Base-by-base conservation (phyloP, 108 stramenopile species). In the Cyclotella choctawhatcheeana region DNA sequence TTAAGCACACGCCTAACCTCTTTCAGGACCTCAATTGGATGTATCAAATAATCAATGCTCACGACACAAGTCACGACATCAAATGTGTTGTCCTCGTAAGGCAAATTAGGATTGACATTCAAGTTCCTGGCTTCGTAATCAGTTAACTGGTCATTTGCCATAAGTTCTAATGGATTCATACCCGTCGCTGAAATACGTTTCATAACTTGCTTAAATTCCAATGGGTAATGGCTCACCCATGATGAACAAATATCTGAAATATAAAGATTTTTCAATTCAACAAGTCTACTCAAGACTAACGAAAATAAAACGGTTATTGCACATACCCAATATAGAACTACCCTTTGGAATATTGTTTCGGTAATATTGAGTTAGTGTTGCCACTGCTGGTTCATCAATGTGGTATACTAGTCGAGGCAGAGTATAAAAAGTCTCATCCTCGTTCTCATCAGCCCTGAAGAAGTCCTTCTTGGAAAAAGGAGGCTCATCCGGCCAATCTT, bases 211-310 rank as follows among this genome's bases (percentile, higher is more conserved):
- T 89, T 89, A 61, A 94, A 94, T 78, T 94, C 93, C 56, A 89
- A 55, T 34, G 86, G 86, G 65, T 85, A 87, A 55, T 87, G 95
- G 60, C 84, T 86, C 24, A 98, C 97, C 98, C 98, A 98, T 3
- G 87, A 88, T 35, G 93, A 93, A 67, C 97, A 97, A 69, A 98
- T 97, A 83, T 98, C 98, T n/a, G n/a, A n/a, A n/a, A n/a, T n/a
- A n/a, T n/a, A n/a, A n/a, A n/a, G n/a, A n/a, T n/a, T n/a, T n/a
- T n/a, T n/a, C n/a, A n/a, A n/a, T n/a, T n/a, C n/a, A n/a, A n/a
- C n/a, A n/a, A n/a, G n/a, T n/a, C n/a, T n/a, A n/a, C n/a, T n/a
- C n/a, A n/a, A n/a, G n/a, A n/a, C n/a, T n/a, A n/a, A n/a, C n/a
- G n/a, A n/a, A n/a, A n/a, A n/a, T n/a, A n/a, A n/a, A n/a, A n/a